Conservation (phyloP, 352 stramenopile genomes). For the Phytophthora sojae region DNA sequence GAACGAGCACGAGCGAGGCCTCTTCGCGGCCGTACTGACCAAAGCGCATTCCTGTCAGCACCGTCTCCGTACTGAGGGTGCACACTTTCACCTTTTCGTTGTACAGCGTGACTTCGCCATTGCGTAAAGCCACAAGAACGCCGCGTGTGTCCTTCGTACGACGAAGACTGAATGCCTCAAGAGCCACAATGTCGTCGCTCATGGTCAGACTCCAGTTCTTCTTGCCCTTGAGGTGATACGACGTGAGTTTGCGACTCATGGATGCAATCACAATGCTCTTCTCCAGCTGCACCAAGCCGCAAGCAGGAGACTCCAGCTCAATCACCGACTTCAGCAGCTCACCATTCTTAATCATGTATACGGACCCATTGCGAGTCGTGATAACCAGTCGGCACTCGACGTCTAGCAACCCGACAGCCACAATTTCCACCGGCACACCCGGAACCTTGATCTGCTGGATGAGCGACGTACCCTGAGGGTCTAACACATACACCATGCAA, state of each 20-base stretch:
- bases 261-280: slow-evolving; percentile 90
- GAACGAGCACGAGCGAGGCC: slow-evolving; percentile 82
- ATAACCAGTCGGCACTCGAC: slow-evolving; percentile 90
- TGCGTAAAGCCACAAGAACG: slow-evolving; percentile 86
- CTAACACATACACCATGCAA: slow-evolving; percentile 79
- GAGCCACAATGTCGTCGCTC: slow-evolving; percentile 83
- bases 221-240: slow-evolving; percentile 91
- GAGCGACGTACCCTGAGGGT: slow-evolving; percentile 78
- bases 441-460: slow-evolving; percentile 76
- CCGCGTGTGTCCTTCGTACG: slow-evolving; percentile 81
- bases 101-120: slow-evolving; percentile 89
- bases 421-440: slow-evolving; percentile 79
- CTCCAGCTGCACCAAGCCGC: slow-evolving; percentile 79
- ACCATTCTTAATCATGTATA: slow-evolving; percentile 94
- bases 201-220: slow-evolving; percentile 92
- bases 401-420: slow-evolving; percentile 73
- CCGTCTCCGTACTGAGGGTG: slow-evolving; percentile 67
- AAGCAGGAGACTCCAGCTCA: slow-evolving; percentile 83
- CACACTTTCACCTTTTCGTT: slow-evolving; percentile 90
- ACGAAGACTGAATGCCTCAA: slow-evolving; percentile 77
- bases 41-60: slow-evolving; percentile 85
- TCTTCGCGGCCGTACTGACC: slow-evolving; percentile 91
- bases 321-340: slow-evolving; percentile 89
- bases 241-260: slow-evolving; percentile 88
- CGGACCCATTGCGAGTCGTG: slow-evolving; percentile 84